Evolutionary conservation across 2,329 filamentous ascomycete species (phyloP).

Genomic region (Claviceps cyperi): DNA sequence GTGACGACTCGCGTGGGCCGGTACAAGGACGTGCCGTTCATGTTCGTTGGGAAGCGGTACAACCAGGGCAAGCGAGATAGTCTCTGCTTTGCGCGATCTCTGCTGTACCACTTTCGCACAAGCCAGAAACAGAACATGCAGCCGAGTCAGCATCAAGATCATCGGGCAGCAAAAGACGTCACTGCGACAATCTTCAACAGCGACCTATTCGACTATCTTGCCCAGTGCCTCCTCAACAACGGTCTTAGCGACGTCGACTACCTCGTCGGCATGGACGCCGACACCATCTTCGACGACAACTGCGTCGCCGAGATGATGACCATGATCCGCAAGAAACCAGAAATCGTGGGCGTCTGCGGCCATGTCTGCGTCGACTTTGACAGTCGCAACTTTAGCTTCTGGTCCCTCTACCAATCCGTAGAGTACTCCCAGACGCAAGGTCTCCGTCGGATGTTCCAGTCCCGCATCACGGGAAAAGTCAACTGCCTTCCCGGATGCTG

Average conservation of each 20-base stretch:
- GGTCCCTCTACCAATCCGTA: conserved; percentile 32
- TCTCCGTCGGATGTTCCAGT: conserved; percentile 33
- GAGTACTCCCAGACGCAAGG: conserved; percentile 34
- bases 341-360: conserved; percentile 32
- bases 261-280: conserved; percentile 32
- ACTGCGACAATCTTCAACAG: conserved; percentile 28
- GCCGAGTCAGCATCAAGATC: neutral
- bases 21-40: conserved; percentile 31
- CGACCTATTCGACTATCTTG: conserved; percentile 26
- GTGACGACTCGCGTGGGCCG: conserved; percentile 27
- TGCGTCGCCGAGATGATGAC: conserved; percentile 30
- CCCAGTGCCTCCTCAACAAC: conserved; percentile 22
- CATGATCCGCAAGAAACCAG: conserved; percentile 27
- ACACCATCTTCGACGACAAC: conserved; percentile 29
- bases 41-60: conserved; percentile 33
- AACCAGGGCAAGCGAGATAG: conserved; percentile 37
- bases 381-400: conserved; percentile 24
- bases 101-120: conserved; percentile 31
- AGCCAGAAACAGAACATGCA: conserved; percentile 19
- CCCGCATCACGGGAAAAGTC: conserved; percentile 32
- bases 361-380: conserved; percentile 33
- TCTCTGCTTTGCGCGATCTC: conserved; percentile 32
- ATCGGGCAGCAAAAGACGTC: conserved; percentile 16
- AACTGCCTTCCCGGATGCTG: conserved; percentile 35
- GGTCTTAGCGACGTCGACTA: conserved; percentile 27